These are phyloP conservation scores for Amanita brunnescens DNA, from an alignment of 768 basidiomycete genomes.

Conservation along the genomic window DNA sequence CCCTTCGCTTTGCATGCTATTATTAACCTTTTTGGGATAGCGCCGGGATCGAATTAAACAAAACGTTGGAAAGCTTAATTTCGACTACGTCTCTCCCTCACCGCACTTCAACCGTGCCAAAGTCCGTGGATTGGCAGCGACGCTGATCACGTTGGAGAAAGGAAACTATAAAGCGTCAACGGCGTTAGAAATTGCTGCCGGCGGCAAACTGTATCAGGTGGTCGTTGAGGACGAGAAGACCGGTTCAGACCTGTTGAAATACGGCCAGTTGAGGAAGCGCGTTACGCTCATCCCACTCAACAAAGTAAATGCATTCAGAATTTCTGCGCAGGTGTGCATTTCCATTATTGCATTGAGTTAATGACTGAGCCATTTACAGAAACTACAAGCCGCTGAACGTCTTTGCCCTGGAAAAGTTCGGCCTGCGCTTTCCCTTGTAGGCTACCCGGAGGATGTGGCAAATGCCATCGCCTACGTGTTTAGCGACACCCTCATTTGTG, in stretches of 20 bases:
- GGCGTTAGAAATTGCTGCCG: slow-evolving; percentile 89
- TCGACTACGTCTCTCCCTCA: slow-evolving; percentile 71
- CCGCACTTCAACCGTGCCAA: slow-evolving; percentile 75
- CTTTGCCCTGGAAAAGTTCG: slow-evolving; percentile 76
- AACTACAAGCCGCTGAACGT: slow-evolving; percentile 62
- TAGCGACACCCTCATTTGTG: slow-evolving; percentile 86
- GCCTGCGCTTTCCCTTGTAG: slow-evolving; percentile 82
- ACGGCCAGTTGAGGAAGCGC: slow-evolving; percentile 67
- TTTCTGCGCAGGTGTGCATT: slow-evolving; percentile 33
- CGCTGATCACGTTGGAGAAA: slow-evolving; percentile 68
- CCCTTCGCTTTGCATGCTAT: background rate
- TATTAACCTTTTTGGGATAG: slow-evolving; percentile 26
- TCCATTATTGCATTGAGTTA: background rate
- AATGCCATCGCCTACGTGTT: slow-evolving; percentile 93
- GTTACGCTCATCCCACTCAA: slow-evolving; percentile 92
- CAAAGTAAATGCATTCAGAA: slow-evolving; percentile 66
- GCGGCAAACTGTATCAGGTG: slow-evolving; percentile 85
- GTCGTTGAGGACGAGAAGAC: slow-evolving; percentile 88
- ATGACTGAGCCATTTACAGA: slow-evolving; percentile 33
- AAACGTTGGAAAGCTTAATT: slow-evolving; percentile 64
- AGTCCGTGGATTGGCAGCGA: slow-evolving; percentile 89
- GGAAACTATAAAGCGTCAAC: slow-evolving; percentile 73
- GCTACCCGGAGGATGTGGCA: slow-evolving; percentile 71
- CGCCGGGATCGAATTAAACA: slow-evolving; percentile 60
- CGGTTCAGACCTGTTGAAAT: slow-evolving; percentile 76